Base-by-base conservation (phyloP, 768 basidiomycete genomes). In the Suillus ampliporus region DNA sequence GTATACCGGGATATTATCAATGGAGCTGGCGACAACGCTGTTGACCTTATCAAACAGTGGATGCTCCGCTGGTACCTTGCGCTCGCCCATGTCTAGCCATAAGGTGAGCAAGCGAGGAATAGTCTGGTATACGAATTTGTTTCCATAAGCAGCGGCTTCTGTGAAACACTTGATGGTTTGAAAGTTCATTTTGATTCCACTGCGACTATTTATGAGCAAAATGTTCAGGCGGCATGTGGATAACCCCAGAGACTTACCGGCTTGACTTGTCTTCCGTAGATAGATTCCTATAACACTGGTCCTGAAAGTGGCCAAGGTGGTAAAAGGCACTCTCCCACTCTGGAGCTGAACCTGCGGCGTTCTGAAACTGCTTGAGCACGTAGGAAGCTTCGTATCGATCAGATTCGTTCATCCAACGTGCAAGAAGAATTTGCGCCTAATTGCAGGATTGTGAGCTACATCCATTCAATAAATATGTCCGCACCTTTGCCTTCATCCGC, bases 111-210 rank as follows among this genome's bases (percentile, higher is more conserved):
- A 82, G 44, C 97, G 88, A 0, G 97, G 96, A 64, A 99, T 87
- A 0, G 95, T 94, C 72, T 97, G 97, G 74, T 97, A 99, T 26
- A 97, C 89, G 73, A 91, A 97, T 80, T 99, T 99, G 41, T 95
- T 94, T 19, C 97, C 97, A 70, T 83, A 78, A 69, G 81, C 80
- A 51, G 96, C 87, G 1, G 95, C 90, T 64, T 82, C 86, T 3
- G 83, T 80, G 65, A 89, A 97, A 65, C 84, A 79, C 70, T 82
- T 82, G 69, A 95, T 76, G 21, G 91, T 90, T 58, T 85, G 82
- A 7, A 82, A 65, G 68, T 86, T 86, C 89, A 92, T 88, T 61
- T 79, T 85, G 47, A 85, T 72, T 5, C 84, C 85, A 23, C 91
- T 92, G 62, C 28, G 10, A 19, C 15, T 35, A 58, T 35, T 35